Evolutionary conservation across 805 yeast genomes (phyloP).

Genomic region (Candida patagonica): DNA sequence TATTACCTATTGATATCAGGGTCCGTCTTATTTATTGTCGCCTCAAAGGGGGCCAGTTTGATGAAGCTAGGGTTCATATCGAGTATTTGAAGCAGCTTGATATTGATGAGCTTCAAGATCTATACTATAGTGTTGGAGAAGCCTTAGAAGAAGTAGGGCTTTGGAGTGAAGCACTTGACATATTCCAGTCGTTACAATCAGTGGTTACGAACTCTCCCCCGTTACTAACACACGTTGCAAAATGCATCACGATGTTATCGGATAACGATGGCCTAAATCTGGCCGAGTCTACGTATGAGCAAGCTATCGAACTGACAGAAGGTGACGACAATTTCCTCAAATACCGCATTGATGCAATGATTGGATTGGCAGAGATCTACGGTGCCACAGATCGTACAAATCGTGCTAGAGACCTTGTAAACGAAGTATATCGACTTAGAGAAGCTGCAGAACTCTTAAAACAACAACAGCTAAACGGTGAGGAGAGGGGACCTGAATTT

Average conservation of each 20-base stretch:
- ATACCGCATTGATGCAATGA: slow-evolving; percentile 55
- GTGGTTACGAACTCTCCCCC: slow-evolving; percentile 20
- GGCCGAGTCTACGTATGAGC: slow-evolving; percentile 23
- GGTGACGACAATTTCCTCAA: slow-evolving; percentile 37
- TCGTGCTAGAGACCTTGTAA: slow-evolving; percentile 25
- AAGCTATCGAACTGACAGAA: slow-evolving; percentile 13
- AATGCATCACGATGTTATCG: slow-evolving; percentile 52
- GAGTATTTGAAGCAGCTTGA: slow-evolving; percentile 46
- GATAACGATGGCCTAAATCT: slow-evolving; percentile 36
- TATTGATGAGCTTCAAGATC: slow-evolving; percentile 57
- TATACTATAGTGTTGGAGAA: slow-evolving; percentile 67
- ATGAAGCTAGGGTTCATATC: slow-evolving; percentile 70
- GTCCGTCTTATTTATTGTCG: slow-evolving; percentile 71
- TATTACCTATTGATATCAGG: slow-evolving; percentile 79
- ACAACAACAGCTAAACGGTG: slow-evolving; percentile 1
- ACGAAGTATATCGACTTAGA: slow-evolving; percentile 21
- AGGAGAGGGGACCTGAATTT: slow-evolving; percentile 2
- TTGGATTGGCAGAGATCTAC: slow-evolving; percentile 74
- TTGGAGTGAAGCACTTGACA: slow-evolving; percentile 67
- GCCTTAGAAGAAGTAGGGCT: slow-evolving; percentile 60
- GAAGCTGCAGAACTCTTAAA: not conserved
- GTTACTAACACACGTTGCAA: slow-evolving; percentile 53
- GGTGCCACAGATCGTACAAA: slow-evolving; percentile 32
- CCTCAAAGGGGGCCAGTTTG: slow-evolving; percentile 41
- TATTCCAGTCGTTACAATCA: slow-evolving; percentile 28